Percentiles rank a stretch among this genome's conserved stretches.
Conservation (phyloP, 2,329 filamentous ascomycete genomes). For the Xylariaceae sp. region DNA sequence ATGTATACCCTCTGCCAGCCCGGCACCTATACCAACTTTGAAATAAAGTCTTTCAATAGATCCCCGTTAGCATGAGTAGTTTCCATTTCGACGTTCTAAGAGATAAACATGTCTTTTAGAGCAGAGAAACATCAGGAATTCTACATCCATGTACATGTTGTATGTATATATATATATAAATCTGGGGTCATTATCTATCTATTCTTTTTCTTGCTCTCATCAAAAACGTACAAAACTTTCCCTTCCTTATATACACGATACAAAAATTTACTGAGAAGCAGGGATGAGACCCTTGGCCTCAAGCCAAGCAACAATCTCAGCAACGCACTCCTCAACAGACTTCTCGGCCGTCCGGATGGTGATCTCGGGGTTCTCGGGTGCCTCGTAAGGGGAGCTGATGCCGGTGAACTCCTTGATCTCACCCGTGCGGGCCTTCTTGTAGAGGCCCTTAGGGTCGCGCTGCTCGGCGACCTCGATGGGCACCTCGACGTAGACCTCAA, state of each 20-base stretch:
- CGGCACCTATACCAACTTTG: no score
- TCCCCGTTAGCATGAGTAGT: not conserved
- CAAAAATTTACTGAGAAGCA: constrained; percentile 5
- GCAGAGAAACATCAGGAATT: not conserved
- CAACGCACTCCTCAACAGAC: constrained; percentile 83
- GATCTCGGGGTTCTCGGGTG: constrained; percentile 78
- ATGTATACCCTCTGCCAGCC: not conserved
- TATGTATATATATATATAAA: not conserved
- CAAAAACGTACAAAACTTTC: not conserved
- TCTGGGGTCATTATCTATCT: not conserved
- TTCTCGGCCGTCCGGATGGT: constrained; percentile 77
- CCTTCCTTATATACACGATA: not conserved
- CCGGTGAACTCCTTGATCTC: constrained; percentile 98
- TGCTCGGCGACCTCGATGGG: constrained; percentile 88
- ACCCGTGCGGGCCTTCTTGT: constrained; percentile 91
- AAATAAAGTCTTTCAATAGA: not conserved
- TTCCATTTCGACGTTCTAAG: not conserved
- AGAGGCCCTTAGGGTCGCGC: constrained; percentile 94
- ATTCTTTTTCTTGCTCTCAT: not conserved
- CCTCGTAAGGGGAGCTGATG: constrained; percentile 92
- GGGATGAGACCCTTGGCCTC: constrained; percentile 59
- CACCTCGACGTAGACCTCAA: constrained; percentile 92
- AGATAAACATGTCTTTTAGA: not conserved
- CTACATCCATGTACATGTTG: constrained; percentile 3
- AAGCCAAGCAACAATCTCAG: constrained; percentile 75